These are phyloP conservation scores for Candida koratica DNA, from an alignment of 805 yeast species.

Conservation along the genomic window DNA sequence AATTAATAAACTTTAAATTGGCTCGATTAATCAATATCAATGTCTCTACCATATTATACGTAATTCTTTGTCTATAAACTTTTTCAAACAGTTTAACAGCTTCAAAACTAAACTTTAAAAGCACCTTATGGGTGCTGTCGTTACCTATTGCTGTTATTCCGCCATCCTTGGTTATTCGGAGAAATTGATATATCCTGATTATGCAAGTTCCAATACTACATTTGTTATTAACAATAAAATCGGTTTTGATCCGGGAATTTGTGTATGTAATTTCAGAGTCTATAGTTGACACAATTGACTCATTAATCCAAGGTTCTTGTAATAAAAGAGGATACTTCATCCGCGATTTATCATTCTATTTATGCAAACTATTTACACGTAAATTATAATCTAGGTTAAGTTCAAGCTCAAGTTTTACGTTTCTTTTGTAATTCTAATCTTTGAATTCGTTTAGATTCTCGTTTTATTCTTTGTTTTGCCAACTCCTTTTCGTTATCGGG, in stretches of 20 bases:
- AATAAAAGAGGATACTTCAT: slow-evolving; percentile 18
- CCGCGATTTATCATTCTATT: slow-evolving; percentile 8
- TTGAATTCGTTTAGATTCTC: slow-evolving; percentile 33
- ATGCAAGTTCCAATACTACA: slow-evolving; percentile 21
- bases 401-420: slow-evolving; percentile 12
- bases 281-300: slow-evolving; percentile 11
- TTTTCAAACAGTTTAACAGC: slow-evolving; percentile 30
- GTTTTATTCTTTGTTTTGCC: slow-evolving; percentile 26
- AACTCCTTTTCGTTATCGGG: slow-evolving; percentile 21
- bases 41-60: slow-evolving; percentile 26
- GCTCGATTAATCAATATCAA: slow-evolving; percentile 28
- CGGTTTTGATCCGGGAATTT: slow-evolving; percentile 16
- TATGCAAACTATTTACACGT: slow-evolving; percentile 2
- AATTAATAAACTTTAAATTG: slow-evolving; percentile 22
- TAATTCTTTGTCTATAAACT: slow-evolving; percentile 29
- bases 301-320: slow-evolving; percentile 25
- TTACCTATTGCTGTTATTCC: slow-evolving; percentile 29
- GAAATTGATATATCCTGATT: slow-evolving; percentile 25
- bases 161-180: slow-evolving; percentile 20
- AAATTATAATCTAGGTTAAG: neutral
- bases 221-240: slow-evolving; percentile 14
- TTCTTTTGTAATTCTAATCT: slow-evolving; percentile 23
- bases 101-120: slow-evolving; percentile 26
- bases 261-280: slow-evolving; percentile 9
- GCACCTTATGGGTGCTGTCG: slow-evolving; percentile 29